Percentiles rank a stretch among this genome's conserved stretches.
These are phyloP conservation scores for Camellia lanceoleosa DNA, from an alignment of 148 eudicot genomes.

Conservation along the genomic window DNA sequence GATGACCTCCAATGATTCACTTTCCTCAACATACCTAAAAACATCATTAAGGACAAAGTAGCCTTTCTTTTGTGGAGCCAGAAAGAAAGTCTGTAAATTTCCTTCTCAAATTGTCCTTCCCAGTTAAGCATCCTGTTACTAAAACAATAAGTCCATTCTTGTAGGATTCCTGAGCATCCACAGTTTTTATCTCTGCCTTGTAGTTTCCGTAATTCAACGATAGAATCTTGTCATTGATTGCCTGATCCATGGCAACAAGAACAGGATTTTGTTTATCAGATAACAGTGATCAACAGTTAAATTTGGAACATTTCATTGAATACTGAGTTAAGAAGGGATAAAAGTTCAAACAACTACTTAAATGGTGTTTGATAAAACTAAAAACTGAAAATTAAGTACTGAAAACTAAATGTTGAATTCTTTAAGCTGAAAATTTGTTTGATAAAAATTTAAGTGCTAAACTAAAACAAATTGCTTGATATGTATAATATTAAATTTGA, in stretches of 20 bases:
- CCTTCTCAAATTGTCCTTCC: slow-evolving; percentile 48
- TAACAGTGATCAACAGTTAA: neutral
- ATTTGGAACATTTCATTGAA: neutral
- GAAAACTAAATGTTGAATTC: too few species aligned
- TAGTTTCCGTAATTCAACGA: slow-evolving; percentile 60
- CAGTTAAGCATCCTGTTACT: slow-evolving; percentile 80
- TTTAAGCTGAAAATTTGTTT: too few species aligned
- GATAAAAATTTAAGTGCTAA: too few species aligned
- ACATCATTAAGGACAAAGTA: slow-evolving; percentile 86
- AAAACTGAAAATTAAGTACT: too few species aligned
- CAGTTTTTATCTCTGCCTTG: slow-evolving; percentile 75
- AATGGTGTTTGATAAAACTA: too few species aligned
- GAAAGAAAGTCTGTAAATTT: slow-evolving; percentile 74
- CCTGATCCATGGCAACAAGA: slow-evolving; percentile 36
- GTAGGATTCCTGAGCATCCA: slow-evolving; percentile 74
- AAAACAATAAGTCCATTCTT: slow-evolving; percentile 71
- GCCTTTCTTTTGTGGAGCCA: slow-evolving; percentile 88
- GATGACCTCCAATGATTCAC: slow-evolving; percentile 14
- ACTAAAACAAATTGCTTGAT: too few species aligned
- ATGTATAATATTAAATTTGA: too few species aligned
- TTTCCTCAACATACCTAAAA: slow-evolving; percentile 60
- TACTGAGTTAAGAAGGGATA: too few species aligned
- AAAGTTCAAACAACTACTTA: too few species aligned
- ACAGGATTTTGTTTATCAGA: slow-evolving; percentile 2
- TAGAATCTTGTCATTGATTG: slow-evolving; percentile 60